Base-by-base conservation (phyloP, 768 basidiomycete species). In the Suillus brevipes region DNA sequence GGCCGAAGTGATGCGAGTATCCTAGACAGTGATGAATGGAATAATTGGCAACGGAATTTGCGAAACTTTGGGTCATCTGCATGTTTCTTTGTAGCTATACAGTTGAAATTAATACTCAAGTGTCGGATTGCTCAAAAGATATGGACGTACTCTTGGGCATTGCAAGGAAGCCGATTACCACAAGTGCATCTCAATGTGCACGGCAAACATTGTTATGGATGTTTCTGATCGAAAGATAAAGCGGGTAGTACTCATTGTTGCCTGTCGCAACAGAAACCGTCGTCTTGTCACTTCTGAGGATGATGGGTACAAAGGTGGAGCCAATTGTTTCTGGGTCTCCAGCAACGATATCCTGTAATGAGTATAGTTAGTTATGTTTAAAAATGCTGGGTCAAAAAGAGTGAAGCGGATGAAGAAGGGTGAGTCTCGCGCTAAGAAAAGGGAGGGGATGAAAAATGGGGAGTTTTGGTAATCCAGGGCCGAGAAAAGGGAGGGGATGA, bases 101-200 rank as follows among this genome's bases (percentile, higher is more conserved):
- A 28, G 16, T 50, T 16, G 25, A 42, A 40, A 20, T 56, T 4
- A n/a, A 25, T 45, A 36, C 1, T 18, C 3, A 8, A n/a, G 9
- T 3, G 56, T 37, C 23, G 56, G 7, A 52, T 36, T 12, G 49
- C 50, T 10, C 5, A 57, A 37, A 38, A 23, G 8, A 34, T 9
- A 42, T 42, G 16, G n/a, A 67, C 69, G 1, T 65, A 77, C 75
- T 69, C 67, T 76, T 76, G 0, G 72, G 70, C 37, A 78, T 76
- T 8, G 72, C 64, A 36, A 75, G 64, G 64, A 80, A 79, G 1
- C 66, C 75, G 20, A 78, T 64, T 12, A 76, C 62, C 0, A 64
- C 60, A 8, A 68, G 23, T 2, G 67, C 62, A 50, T 66, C 40
- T 0, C 36, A 7, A 36, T 68, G 63, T 42, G 66, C 63, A 31